Evolutionary conservation across 1,284 basidiomycete species (phyloP), one percentile per base, ranked within the genome.

Genomic region (Leucoagaricus sp.): DNA sequence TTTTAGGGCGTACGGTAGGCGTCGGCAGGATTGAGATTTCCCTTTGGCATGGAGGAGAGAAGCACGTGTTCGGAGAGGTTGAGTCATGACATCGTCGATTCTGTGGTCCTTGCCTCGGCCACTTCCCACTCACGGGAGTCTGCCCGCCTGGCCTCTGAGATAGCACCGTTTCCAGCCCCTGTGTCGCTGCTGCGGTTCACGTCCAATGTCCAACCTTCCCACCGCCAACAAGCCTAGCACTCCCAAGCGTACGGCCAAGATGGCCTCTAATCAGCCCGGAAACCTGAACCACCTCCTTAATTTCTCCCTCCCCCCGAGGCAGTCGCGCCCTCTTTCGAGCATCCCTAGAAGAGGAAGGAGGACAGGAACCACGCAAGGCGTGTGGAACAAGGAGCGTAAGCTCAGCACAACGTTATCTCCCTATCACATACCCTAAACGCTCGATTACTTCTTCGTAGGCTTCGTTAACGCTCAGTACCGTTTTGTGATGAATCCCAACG

Each of bases 381-480:
- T 89, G 19, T 89, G 91, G 86, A 91, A 90, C 66, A 91, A 92
- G 75, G 93, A 95, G 74, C 87, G 90, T 91, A 72, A 80, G 90
- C 87, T 49, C 52, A 17, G 38, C 42, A 19, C 40, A 47, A 31
- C 53, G 53, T 59, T 40, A 41, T 54, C 47, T 52, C 53, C 50
- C 57, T 15, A 17, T 45, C 23, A 12, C 21, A 33, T 46, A 23
- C 28, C 42, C 49, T 61, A 26, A 54, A 49, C 31, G 41, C 34
- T 15, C 23, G n/a, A 38, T 19, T 52, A 56, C 48, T 50, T 49
- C 63, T 4, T 8, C 23, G 40, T 64, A 93, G 90, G 90, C 65
- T 97, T 94, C 70, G 86, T 97, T 61, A 96, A 97, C 74, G 93
- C 94, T 9, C 92, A 94, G 69, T 96, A 94, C 75, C 84, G 94